Evolutionary conservation across 1,284 basidiomycete genomes (phyloP).

Genomic region (Apiotrichum montevideense): DNA sequence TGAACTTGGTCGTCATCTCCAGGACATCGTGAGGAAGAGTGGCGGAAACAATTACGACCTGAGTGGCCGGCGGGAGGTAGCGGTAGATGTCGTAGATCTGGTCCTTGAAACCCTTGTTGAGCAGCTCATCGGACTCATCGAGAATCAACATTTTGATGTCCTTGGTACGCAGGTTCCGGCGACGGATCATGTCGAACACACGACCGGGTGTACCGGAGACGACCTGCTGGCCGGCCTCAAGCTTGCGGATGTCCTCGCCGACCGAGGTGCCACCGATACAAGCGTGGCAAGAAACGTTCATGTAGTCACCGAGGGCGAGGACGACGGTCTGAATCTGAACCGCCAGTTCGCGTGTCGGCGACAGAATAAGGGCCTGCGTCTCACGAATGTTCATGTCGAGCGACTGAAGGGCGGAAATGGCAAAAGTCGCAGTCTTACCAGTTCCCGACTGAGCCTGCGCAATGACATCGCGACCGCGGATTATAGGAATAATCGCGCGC

Average conservation of each 20-base stretch:
- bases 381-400: slow-evolving; percentile 94
- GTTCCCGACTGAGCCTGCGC: slow-evolving; percentile 99
- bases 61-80: slow-evolving; percentile 95
- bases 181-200: slow-evolving; percentile 99
- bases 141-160: slow-evolving; percentile 99
- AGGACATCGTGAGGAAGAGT: slow-evolving; percentile 95
- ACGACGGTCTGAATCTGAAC: slow-evolving; percentile 99
- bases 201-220: slow-evolving; percentile 97
- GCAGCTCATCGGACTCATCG: slow-evolving; percentile 94
- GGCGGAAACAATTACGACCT: slow-evolving; percentile 92
- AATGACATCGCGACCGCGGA: slow-evolving; percentile 90
- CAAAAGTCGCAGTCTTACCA: slow-evolving; percentile 99
- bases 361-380: slow-evolving; percentile 92
- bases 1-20: slow-evolving; percentile 99
- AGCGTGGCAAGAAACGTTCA: slow-evolving; percentile 98
- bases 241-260: slow-evolving; percentile 96
- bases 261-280: slow-evolving; percentile 98
- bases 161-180: slow-evolving; percentile 84
- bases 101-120: slow-evolving; percentile 99
- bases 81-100: slow-evolving; percentile 99
- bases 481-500: slow-evolving; percentile 92
- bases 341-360: slow-evolving; percentile 89
- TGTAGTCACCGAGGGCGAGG: slow-evolving; percentile 94
- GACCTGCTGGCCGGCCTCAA: slow-evolving; percentile 97
- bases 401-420: slow-evolving; percentile 83